Evolutionary conservation across 768 basidiomycete species (phyloP), one percentile per base, ranked within the genome.

Genomic region (Pleurotus salmoneostramineus): DNA sequence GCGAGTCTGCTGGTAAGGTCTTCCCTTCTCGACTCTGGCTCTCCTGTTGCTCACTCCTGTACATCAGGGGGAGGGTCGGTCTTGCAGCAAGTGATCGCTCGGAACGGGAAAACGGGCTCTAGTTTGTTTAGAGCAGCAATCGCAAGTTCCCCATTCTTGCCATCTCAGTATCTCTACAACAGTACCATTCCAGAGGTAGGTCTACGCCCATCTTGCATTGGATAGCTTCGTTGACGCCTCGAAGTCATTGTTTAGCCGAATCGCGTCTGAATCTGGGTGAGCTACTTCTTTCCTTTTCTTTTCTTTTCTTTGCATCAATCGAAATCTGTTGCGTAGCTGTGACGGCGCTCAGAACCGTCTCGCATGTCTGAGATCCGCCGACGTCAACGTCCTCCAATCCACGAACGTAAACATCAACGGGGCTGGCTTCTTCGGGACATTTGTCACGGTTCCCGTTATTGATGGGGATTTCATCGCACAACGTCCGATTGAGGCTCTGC

Each of bases 401-500:
- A 67, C 65, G 4, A 81, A 81, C 56, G 27, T 50, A 3, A 50
- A 71, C 6, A 61, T 81, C 15, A 66, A 65, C 3, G 10, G 2
- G 0, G 65, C 64, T 32, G 73, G 62, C 5, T 77, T 80, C 63
- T 77, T 61, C 51, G 77, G 75, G 0, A 75, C 73, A 2, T 76
- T 66, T 36, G 60, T 65, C 5, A 77, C 76, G 37, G 69, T 72
- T 12, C 80, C 80, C 0, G 79, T 83, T 17, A 71, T 83, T 3
- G 81, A 82, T 61, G 80, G 77, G 1, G 68, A 63, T 1, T 77
- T 80, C 59, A 79, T 82, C 42, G 65, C 70, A 0, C 74, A 77
- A 45, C 66, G 77, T n/a, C 77, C 80, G 4, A 76, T 70, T 0
- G 58, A 71, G 47, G 68, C 75, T 4, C 56, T 83, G 15, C 61